phyloP scores from a whole-genome alignment of 208 protist species.

The Phytomonas sp. region DNA sequence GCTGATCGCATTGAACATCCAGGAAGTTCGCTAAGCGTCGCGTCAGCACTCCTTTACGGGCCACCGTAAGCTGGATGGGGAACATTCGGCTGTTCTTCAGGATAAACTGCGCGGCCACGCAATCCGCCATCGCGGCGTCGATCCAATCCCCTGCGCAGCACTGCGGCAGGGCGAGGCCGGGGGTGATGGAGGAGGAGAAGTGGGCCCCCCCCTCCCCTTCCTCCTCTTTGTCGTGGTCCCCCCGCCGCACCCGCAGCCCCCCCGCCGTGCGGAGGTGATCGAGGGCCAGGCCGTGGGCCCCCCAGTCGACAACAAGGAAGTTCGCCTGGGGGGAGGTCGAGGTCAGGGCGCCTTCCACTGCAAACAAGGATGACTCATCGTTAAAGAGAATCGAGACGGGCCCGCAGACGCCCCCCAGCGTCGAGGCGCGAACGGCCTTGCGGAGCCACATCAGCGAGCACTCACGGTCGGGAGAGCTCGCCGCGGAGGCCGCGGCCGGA shows the following conservation, averaged over 20 bases:
- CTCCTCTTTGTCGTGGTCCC: slow-evolving; percentile 16
- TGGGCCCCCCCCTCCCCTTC: slow-evolving; percentile 7
- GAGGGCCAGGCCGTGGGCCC: slow-evolving; percentile 54
- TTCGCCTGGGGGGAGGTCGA: too few species aligned
- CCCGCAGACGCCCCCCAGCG: slow-evolving; percentile 38
- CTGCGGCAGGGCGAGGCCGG: too few species aligned
- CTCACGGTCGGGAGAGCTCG: slow-evolving; percentile 5
- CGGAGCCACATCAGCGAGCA: slow-evolving; percentile 45
- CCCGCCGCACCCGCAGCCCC: slow-evolving; percentile 39
- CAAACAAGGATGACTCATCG: slow-evolving; percentile 59
- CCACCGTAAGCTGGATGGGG: slow-evolving; percentile 11
- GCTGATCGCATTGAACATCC: neutral
- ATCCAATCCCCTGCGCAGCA: slow-evolving; percentile 67
- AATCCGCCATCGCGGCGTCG: slow-evolving; percentile 50
- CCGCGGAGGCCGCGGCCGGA: slow-evolving; percentile 16
- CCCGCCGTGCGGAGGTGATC: slow-evolving; percentile 32
- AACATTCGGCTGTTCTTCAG: slow-evolving; percentile 59
- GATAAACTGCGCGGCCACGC: slow-evolving; percentile 68
- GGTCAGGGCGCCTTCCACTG: slow-evolving; percentile 52
- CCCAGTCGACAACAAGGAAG: slow-evolving; percentile 81
- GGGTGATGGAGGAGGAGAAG: slow-evolving; percentile 15
- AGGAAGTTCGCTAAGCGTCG: neutral
- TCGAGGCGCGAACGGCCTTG: slow-evolving; percentile 55
- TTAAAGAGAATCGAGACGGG: slow-evolving; percentile 54
- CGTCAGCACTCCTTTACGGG: neutral